Conservation (phyloP, 2,329 filamentous ascomycete genomes). For the Colletotrichum sp. region DNA sequence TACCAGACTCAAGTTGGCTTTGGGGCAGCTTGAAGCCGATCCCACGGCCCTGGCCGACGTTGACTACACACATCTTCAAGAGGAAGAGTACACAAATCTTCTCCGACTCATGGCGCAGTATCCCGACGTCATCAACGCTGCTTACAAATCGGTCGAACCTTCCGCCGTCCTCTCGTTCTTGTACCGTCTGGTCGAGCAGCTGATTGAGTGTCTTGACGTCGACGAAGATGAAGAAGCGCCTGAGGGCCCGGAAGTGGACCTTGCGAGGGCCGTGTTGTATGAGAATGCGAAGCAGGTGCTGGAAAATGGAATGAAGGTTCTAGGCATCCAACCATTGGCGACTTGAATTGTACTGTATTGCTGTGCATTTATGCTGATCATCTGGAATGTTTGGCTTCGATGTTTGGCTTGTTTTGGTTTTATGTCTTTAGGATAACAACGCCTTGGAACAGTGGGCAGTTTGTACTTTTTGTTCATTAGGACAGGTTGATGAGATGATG, state of each 20-base stretch:
- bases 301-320: constrained; percentile 68
- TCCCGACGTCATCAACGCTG: constrained; percentile 68
- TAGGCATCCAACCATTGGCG: constrained; percentile 43
- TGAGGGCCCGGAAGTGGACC: constrained; percentile 54
- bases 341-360: neutral
- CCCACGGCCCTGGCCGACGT: constrained; percentile 10
- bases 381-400: neutral
- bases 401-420: neutral
- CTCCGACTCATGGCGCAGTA: constrained; percentile 67
- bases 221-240: constrained; percentile 5
- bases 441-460: neutral
- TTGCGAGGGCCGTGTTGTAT: constrained; percentile 67
- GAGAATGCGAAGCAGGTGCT: constrained; percentile 66
- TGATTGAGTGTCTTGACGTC: neutral
- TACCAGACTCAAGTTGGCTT: constrained; percentile 60
- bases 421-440: neutral
- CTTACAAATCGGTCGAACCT: constrained; percentile 70
- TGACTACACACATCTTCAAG: constrained; percentile 25
- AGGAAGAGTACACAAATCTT: constrained; percentile 60
- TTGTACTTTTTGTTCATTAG: neutral
- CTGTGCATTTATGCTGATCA: neutral
- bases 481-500: neutral
- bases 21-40: constrained; percentile 24
- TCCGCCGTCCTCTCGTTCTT: constrained; percentile 70
- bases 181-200: constrained; percentile 5